Conservation (phyloP, 768 basidiomycete species). For the Calvatia gigantea region DNA sequence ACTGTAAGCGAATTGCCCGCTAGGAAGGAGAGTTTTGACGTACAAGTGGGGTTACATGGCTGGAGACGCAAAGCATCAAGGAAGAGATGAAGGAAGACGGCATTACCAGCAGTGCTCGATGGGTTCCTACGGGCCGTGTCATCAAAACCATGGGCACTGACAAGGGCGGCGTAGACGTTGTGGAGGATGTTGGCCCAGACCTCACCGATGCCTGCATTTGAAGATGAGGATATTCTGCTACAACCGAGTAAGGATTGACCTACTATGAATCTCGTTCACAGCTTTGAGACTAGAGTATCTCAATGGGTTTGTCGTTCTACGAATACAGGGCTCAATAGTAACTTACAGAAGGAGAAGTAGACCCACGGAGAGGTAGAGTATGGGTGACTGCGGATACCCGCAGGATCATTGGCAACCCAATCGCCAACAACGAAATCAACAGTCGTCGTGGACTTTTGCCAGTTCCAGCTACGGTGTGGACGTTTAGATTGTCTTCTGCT, state of each 20-base stretch:
- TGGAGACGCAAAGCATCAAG: conserved; percentile 21
- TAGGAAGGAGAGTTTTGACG: not conserved
- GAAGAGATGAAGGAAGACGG: conserved; percentile 22
- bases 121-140: conserved; percentile 15
- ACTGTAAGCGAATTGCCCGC: not conserved
- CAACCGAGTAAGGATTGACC: no score
- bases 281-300: conserved; percentile 1
- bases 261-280: not conserved
- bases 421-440: conserved; percentile 42
- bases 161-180: conserved; percentile 14
- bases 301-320: not conserved
- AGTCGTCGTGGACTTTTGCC: conserved; percentile 35
- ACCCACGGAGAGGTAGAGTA: conserved; percentile 41
- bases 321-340: not conserved
- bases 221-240: not conserved
- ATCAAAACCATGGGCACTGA: conserved; percentile 1
- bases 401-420: conserved; percentile 46
- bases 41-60: conserved; percentile 24
- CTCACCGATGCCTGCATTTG: conserved; percentile 16
- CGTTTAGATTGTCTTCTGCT: not conserved
- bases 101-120: conserved; percentile 18
- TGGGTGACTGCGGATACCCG: conserved; percentile 52
- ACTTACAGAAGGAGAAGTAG: not conserved
- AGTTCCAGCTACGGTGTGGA: conserved; percentile 30
- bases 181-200: conserved; percentile 17